Conservation (phyloP, 202 grass and related monocot species). For the Saccharum hybrid region DNA sequence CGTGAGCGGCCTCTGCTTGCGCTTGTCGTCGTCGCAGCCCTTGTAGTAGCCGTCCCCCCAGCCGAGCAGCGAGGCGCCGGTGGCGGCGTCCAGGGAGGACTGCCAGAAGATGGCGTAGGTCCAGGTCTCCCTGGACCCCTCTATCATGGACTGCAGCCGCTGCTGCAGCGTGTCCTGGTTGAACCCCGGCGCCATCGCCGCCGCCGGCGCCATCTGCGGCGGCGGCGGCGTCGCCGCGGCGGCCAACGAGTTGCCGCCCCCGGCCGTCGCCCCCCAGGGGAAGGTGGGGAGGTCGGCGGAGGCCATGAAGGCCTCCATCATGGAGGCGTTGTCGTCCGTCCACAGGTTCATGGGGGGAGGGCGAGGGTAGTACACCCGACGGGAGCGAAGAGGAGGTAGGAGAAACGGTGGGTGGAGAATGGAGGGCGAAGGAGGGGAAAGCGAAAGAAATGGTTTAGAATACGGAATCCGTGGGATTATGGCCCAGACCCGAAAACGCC, state of each 20-base stretch:
- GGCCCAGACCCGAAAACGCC: neutral
- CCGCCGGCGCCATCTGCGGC: constrained; percentile 12
- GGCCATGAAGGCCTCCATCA: constrained; percentile 98
- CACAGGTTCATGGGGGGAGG: constrained; percentile 68
- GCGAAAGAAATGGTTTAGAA: constrained; percentile 27
- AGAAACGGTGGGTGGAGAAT: constrained; percentile 22
- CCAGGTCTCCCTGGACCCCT: constrained; percentile 68
- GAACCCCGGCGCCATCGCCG: constrained; percentile 38
- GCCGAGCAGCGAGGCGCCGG: constrained; percentile 63
- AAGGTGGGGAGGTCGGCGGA: constrained; percentile 62
- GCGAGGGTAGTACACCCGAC: neutral
- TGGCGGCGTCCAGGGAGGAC: constrained; percentile 54
- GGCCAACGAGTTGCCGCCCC: neutral
- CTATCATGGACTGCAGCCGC: constrained; percentile 79
- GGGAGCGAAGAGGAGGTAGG: neutral
- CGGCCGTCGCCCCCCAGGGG: constrained; percentile 48
- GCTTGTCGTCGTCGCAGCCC: constrained; percentile 78
- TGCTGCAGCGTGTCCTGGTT: constrained; percentile 80
- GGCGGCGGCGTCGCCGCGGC: constrained; percentile 10
- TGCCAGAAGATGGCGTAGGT: constrained; percentile 99
- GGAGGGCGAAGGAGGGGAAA: neutral
- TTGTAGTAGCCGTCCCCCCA: constrained; percentile 99
- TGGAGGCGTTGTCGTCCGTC: constrained; percentile 84
- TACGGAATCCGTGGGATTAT: constrained; percentile 31
- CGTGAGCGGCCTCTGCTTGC: constrained; percentile 45